Evolutionary conservation across 805 yeast genomes (phyloP).

Genomic region (Komagataella pseudopastoris): DNA sequence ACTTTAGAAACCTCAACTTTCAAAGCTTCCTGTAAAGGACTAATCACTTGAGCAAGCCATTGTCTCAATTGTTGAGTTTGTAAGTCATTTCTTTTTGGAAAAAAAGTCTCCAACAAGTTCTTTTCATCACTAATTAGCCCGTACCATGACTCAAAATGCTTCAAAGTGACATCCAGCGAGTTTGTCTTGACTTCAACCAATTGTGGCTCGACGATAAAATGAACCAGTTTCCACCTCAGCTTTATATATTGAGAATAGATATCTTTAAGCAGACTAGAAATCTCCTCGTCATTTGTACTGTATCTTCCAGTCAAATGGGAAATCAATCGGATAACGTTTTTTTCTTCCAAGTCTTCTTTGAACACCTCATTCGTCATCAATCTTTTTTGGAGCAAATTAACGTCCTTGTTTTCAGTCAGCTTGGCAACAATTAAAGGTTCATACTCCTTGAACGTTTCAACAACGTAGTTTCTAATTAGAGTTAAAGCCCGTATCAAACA

Average conservation of each 20-base stretch:
- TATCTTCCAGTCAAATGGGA: not conserved
- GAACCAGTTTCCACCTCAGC: not conserved
- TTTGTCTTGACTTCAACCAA: not conserved
- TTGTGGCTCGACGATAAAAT: not conserved
- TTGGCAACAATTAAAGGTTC: not conserved
- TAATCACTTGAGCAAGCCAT: not conserved
- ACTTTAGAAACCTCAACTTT: not conserved
- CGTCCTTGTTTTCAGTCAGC: not conserved
- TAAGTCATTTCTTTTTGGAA: not conserved
- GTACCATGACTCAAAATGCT: not conserved
- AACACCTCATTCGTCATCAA: not conserved
- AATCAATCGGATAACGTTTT: no score
- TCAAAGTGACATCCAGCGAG: not conserved
- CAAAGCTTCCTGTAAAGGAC: not conserved
- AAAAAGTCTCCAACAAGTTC: not conserved
- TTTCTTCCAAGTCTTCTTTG: not conserved
- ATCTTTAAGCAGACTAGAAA: not conserved
- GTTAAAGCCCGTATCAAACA: conserved; percentile 75
- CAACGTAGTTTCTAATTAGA: conserved; percentile 55
- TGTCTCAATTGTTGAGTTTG: not conserved
- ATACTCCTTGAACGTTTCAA: conserved; percentile 20
- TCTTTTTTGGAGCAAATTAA: not conserved
- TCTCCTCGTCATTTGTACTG: not conserved
- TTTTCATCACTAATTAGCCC: not conserved
- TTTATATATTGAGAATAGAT: not conserved